phyloP scores from a whole-genome alignment of 805 yeast species.

The Saccharomycopsis sp. region DNA sequence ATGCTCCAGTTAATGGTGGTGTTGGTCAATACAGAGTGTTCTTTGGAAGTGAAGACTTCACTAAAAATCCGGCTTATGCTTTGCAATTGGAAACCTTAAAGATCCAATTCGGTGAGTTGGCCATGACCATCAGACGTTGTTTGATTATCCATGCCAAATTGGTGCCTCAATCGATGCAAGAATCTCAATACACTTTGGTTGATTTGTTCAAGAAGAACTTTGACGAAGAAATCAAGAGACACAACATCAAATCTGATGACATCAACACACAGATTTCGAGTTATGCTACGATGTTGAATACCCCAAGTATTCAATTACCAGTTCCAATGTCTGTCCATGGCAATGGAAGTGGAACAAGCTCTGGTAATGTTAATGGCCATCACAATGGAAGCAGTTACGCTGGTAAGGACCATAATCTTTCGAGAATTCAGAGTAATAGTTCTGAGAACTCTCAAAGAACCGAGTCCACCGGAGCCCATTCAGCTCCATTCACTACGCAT shows the following conservation, averaged over 20 bases:
- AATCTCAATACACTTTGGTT: conserved; percentile 62
- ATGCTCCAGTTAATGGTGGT: conserved; percentile 91
- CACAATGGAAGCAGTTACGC: conserved; percentile 4
- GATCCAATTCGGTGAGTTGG: conserved; percentile 59
- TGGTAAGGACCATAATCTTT: conserved; percentile 12
- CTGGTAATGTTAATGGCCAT: conserved; percentile 1
- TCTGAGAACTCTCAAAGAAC: conserved; percentile 25
- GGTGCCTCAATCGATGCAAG: conserved; percentile 47
- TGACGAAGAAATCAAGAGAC: conserved; percentile 47
- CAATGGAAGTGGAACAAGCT: no score
- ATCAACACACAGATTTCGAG: conserved; percentile 23
- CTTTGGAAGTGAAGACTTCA: conserved; percentile 36
- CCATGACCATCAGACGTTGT: conserved; percentile 58
- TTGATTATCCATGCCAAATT: conserved; percentile 62
- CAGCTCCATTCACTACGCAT: conserved; percentile 16
- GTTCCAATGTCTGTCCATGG: conserved; percentile 11
- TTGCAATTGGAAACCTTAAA: conserved; percentile 28
- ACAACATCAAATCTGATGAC: conserved; percentile 27
- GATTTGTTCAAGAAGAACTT: conserved; percentile 63
- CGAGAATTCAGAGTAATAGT: conserved; percentile 27
- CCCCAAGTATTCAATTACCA: conserved; percentile 19
- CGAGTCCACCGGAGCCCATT: conserved; percentile 9
- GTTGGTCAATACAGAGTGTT: conserved; percentile 76
- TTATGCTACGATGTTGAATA: conserved; percentile 15
- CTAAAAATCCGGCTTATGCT: conserved; percentile 24